These are phyloP conservation scores for Kodamaea ohmeri DNA, from an alignment of 1,139 yeast species.

Conservation along the genomic window DNA sequence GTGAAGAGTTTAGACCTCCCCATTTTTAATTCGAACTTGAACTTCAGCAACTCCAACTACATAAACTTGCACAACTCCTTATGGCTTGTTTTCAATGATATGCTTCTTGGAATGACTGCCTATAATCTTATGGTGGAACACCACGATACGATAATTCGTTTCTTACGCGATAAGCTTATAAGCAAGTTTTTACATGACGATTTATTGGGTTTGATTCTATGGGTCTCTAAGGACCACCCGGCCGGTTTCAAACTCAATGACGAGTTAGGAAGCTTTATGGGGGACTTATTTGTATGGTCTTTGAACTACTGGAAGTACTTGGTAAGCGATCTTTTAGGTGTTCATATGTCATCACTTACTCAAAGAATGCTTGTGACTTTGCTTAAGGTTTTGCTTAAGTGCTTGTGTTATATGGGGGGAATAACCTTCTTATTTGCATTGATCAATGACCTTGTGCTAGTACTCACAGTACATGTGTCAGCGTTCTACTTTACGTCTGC, in stretches of 20 bases:
- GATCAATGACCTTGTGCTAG: slow-evolving; percentile 58
- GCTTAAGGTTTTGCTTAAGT: slow-evolving; percentile 14
- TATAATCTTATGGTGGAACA: slow-evolving; percentile 52
- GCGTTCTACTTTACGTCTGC: slow-evolving; percentile 79
- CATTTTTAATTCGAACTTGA: slow-evolving; percentile 36
- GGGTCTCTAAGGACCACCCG: slow-evolving; percentile 82
- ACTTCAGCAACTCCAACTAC: slow-evolving; percentile 64
- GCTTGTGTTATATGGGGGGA: slow-evolving; percentile 52
- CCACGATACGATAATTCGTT: slow-evolving; percentile 23
- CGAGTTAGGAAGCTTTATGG: slow-evolving; percentile 81
- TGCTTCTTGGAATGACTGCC: slow-evolving; percentile 66
- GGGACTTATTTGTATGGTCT: slow-evolving; percentile 85
- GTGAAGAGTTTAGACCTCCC: slow-evolving; percentile 33
- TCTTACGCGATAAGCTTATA: slow-evolving; percentile 38
- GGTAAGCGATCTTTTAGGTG: slow-evolving; percentile 10
- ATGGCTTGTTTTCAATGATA: slow-evolving; percentile 85
- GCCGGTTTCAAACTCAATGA: slow-evolving; percentile 92
- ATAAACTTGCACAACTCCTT: slow-evolving; percentile 83
- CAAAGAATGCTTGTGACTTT: slow-evolving; percentile 10
- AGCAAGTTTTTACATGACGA: slow-evolving; percentile 29
- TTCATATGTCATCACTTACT: slow-evolving; percentile 2
- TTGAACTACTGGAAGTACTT: slow-evolving; percentile 60
- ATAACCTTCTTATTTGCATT: slow-evolving; percentile 68
- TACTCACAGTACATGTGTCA: slow-evolving; percentile 69
- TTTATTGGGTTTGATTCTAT: slow-evolving; percentile 51